Evolutionary conservation across 495 filamentous ascomycete genomes (phyloP).

Genomic region (Aspergillus asperescens): DNA sequence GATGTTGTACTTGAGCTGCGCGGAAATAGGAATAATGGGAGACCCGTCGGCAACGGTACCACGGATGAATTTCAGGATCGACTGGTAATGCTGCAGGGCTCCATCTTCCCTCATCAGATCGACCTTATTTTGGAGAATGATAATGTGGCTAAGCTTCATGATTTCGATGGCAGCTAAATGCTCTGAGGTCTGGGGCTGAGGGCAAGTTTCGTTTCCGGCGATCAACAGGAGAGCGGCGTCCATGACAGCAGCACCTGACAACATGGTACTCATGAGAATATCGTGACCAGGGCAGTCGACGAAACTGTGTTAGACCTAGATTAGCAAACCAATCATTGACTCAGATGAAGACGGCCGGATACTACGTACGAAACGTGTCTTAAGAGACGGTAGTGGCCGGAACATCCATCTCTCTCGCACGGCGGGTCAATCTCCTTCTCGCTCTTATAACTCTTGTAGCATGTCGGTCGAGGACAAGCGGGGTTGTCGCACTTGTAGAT

Average conservation of each 20-base stretch:
- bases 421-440: conserved; percentile 95
- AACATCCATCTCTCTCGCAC: conserved; percentile 89
- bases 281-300: conserved; percentile 99
- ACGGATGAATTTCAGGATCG: conserved; percentile 94
- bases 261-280: conserved; percentile 99
- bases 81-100: conserved; percentile 87
- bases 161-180: conserved; percentile 98
- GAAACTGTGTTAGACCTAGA: conserved; percentile 42
- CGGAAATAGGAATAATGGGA: conserved; percentile 95
- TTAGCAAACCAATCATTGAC: not conserved
- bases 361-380: conserved; percentile 78
- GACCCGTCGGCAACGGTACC: conserved; percentile 95
- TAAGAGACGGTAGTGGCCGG: conserved; percentile 74
- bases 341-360: not conserved
- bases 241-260: conserved; percentile 99
- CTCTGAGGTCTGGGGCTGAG: conserved; percentile 98
- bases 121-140: conserved; percentile 99
- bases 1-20: conserved; percentile 99
- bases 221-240: conserved; percentile 94
- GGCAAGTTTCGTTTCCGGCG: conserved; percentile 97
- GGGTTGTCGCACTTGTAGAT: conserved; percentile 97
- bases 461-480: conserved; percentile 86
- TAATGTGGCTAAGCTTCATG: conserved; percentile 97
- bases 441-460: conserved; percentile 95
- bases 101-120: conserved; percentile 93